Base-by-base conservation (phyloP, 768 basidiomycete genomes). In the Xerocomellus chrysenteron region DNA sequence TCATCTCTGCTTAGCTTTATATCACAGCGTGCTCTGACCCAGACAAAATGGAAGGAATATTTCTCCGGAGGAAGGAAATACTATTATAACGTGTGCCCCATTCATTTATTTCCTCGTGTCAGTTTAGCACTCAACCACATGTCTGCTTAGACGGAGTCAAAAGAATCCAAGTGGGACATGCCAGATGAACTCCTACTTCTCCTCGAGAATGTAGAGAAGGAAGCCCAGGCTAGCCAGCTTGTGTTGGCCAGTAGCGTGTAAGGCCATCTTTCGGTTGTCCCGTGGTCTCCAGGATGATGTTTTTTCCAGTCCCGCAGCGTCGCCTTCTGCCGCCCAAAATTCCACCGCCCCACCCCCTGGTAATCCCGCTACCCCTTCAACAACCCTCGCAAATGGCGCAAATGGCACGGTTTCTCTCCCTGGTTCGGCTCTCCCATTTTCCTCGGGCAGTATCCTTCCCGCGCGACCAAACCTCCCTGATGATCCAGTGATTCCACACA, bases 101-200 rank as follows among this genome's bases (percentile, higher is more conserved):
- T 33, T 30, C 14, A 30, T 16, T 30, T 12, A n/a, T 41, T 33
- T 47, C 10, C 21, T 43, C n/a, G 24, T 44, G 39, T 35, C 39
- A 36, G 13, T 9, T 9, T 36, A 24, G 13, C 36, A 21, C 51
- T 56, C 36, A 54, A 60, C 48, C 37, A 56, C 26, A 43, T 44
- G 2, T 44, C 11, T 39, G 16, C 65, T 3, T 66, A 97, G 87
- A 88, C 85, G 33, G 86, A 90, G 41, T 82, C 86, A 32, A 96
- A 94, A 64, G 92, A 96, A 73, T 96, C 94, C 3, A 93, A 95
- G 77, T 98, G 97, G 97, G 93, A 96, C 56, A 89, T 96, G 85
- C 97, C 97, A 11, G 87, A 93, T 52, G 95, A 98, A 65, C 82
- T 99, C 28, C 74, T 88, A 24, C 79, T 91, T n/a, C 74, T 95